A percentile compares a stretch with the other conserved stretches of the same genome.
Conservation (phyloP, 2,329 filamentous ascomycete genomes). For the Trichophyton equinum region DNA sequence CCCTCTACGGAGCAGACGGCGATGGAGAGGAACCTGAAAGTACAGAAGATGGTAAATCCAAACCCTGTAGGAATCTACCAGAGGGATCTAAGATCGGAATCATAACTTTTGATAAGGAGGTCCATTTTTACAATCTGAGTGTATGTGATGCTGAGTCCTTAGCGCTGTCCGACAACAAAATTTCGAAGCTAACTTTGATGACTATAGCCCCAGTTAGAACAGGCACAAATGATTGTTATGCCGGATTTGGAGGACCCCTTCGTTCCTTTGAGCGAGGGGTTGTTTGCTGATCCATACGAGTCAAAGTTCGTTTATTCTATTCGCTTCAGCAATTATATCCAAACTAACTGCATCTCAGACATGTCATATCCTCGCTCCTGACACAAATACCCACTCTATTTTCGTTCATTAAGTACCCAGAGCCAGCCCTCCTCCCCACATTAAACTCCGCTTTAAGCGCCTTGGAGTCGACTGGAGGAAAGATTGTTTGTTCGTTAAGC, state of each 20-base stretch:
- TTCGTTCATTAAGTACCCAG: slow-evolving; percentile 74
- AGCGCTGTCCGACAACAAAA: slow-evolving; percentile 7
- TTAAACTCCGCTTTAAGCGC: slow-evolving; percentile 75
- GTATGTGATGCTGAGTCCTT: slow-evolving; percentile 39
- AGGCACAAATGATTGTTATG: slow-evolving; percentile 98
- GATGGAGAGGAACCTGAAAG: slow-evolving; percentile 30
- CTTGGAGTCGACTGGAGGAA: slow-evolving; percentile 75
- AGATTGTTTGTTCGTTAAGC: slow-evolving; percentile 76
- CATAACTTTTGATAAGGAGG: slow-evolving; percentile 88
- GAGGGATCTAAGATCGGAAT: slow-evolving; percentile 80
- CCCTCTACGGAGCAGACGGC: slow-evolving; percentile 58
- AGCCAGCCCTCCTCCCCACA: slow-evolving; percentile 74
- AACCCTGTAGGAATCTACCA: slow-evolving; percentile 50
- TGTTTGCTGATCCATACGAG: slow-evolving; percentile 90
- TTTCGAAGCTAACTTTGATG: slow-evolving; percentile 15
- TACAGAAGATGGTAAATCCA: slow-evolving; percentile 37
- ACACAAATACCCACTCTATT: slow-evolving; percentile 75
- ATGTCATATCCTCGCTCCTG: slow-evolving; percentile 78
- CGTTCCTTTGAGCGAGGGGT: slow-evolving; percentile 74
- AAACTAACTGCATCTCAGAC: slow-evolving; percentile 30
- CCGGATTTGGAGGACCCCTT: slow-evolving; percentile 95
- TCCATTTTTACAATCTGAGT: slow-evolving; percentile 95
- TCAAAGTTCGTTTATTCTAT: slow-evolving; percentile 47
- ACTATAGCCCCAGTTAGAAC: slow-evolving; percentile 56
- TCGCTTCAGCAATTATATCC: not conserved